These are phyloP conservation scores for Stromatinia cepivora DNA, from an alignment of 2,329 filamentous ascomycete genomes.

Conservation along the genomic window DNA sequence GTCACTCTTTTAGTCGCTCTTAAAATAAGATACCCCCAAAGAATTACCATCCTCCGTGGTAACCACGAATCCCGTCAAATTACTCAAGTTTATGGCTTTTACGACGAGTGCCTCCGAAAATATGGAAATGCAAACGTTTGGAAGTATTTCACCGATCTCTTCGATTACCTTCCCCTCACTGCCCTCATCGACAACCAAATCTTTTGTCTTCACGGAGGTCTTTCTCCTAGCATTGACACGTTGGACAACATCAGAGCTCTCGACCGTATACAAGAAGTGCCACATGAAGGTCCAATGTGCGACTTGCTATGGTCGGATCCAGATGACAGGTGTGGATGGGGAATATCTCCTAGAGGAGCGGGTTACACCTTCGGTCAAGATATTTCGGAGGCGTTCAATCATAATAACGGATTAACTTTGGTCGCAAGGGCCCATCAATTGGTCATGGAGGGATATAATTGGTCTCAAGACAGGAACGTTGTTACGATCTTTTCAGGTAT, in stretches of 20 bases:
- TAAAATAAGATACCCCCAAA: slow-evolving; percentile 96
- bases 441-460: slow-evolving; percentile 99
- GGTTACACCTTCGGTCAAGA: slow-evolving; percentile 96
- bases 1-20: slow-evolving; percentile 93
- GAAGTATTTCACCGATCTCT: slow-evolving; percentile 99
- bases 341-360: slow-evolving; percentile 89
- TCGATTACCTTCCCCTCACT: slow-evolving; percentile 96
- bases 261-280: slow-evolving; percentile 96
- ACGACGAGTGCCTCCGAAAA: slow-evolving; percentile 97
- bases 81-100: slow-evolving; percentile 98
- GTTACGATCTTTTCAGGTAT: slow-evolving; percentile 97
- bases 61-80: slow-evolving; percentile 99
- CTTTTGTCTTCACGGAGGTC: slow-evolving; percentile 95
- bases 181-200: slow-evolving; percentile 99
- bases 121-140: slow-evolving; percentile 99
- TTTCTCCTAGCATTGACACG: slow-evolving; percentile 94
- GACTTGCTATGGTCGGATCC: slow-evolving; percentile 98
- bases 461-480: slow-evolving; percentile 97
- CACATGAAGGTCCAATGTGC: slow-evolving; percentile 97
- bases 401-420: slow-evolving; percentile 95
- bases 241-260: slow-evolving; percentile 93
- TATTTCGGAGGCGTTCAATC: slow-evolving; percentile 98
- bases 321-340: slow-evolving; percentile 94
- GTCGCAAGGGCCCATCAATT: slow-evolving; percentile 96
- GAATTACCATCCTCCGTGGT: slow-evolving; percentile 96